Conservation (phyloP, 202 grass and related monocot species). For the Miscanthus sacchariflorus region DNA sequence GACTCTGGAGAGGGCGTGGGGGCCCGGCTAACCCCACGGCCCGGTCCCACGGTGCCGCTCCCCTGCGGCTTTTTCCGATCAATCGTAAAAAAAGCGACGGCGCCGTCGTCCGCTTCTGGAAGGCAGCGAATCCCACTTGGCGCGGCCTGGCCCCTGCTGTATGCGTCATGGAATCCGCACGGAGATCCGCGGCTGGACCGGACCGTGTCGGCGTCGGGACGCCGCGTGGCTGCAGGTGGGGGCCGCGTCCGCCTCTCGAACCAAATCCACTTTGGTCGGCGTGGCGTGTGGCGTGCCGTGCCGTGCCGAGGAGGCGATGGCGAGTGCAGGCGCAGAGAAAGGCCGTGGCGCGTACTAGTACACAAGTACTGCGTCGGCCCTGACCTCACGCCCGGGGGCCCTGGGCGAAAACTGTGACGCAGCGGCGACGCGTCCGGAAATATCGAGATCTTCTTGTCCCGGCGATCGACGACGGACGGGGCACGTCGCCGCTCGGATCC, state of each 20-base stretch:
- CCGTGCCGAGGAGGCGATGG: background rate
- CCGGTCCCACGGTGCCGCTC: too few relatives aligned
- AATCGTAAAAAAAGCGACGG: background rate
- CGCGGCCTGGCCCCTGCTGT: background rate
- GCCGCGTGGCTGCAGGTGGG: conserved; percentile 54
- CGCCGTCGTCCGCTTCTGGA: background rate
- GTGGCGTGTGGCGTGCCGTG: background rate
- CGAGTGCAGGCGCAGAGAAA: too few relatives aligned
- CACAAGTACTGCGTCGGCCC: conserved; percentile 4
- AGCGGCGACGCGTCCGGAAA: conserved; percentile 52
- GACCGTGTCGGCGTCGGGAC: conserved; percentile 60
- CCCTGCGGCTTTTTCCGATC: background rate
- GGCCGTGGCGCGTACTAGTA: too few relatives aligned
- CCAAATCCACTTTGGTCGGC: background rate
- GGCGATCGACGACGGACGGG: background rate
- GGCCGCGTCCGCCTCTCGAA: background rate
- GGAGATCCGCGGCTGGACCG: conserved; percentile 41
- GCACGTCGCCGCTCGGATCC: background rate
- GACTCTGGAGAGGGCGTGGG: too few relatives aligned
- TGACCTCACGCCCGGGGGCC: background rate
- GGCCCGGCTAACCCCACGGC: too few relatives aligned
- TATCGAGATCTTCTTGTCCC: conserved; percentile 45
- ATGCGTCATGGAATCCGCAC: background rate
- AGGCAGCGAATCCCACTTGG: background rate
- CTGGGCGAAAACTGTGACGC: background rate